Base-by-base conservation (phyloP, 2,329 filamentous ascomycete species). In the Penicillium sp. region DNA sequence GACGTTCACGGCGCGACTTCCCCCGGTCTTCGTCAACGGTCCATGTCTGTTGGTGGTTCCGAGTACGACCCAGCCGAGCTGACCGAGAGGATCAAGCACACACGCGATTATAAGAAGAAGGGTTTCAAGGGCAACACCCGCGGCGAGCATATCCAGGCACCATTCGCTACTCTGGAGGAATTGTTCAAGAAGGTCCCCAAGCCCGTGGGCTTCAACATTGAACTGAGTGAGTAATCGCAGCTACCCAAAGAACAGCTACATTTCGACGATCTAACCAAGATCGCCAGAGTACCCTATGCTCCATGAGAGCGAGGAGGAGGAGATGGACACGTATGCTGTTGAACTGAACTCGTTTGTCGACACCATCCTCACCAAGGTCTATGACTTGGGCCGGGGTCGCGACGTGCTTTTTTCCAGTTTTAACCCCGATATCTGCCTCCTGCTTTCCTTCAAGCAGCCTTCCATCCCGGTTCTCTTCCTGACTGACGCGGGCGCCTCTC, bases 371-470 rank as follows among this genome's bases (percentile, higher is more conserved):
- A 84, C 84, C 48, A 95, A 92, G 76, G 94, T 97, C 5, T 99
- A 98, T 73, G 92, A 97, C 68, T 80, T 93, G 57, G 89, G 89
- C 28, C 86, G 87, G 61, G 86, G 89, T 60, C 86, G 95, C n/a
- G 93, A 97, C 79, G 90, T 99, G 76, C 92, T 99, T 67, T 98
- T 99, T 79, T 96, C 92, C 65, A 95, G 91, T 53, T 99, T 99
- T 81, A 97, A 98, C 78, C 95, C 95, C 0, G 95, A 99, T 71
- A 93, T 99, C 49, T 99, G 95, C 75, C 85, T 99, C 14, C 87
- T 97, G 66, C 82, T 98, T 43, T 95, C 90, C 58, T 97, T 97
- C 84, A 99, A 99, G 81, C 95, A 99, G 80, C 94, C 94, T 1
- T 96, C 91, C 48, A 97, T 97, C 58, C 96, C 95, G 0, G 93